Conservation (phyloP, 805 yeast species). For the Metschnikowia reukaufii region DNA sequence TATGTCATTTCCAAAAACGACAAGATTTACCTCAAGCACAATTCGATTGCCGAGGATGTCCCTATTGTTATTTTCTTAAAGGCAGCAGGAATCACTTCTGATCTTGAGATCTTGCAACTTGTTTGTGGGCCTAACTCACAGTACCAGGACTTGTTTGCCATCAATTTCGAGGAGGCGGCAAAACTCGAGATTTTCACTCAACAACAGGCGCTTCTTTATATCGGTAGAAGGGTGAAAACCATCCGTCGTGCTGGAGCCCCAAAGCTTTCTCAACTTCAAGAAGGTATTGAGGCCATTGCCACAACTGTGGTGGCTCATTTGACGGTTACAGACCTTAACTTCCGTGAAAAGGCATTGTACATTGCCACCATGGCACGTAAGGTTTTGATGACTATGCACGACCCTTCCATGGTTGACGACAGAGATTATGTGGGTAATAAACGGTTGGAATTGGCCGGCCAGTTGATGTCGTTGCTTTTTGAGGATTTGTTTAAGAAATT, state of each 20-base stretch:
- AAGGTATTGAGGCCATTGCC: constrained; percentile 95
- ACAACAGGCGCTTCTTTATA: constrained; percentile 87
- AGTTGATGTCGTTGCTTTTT: constrained; percentile 87
- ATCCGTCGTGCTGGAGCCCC: constrained; percentile 85
- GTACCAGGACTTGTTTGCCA: constrained; percentile 89
- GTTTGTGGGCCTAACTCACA: constrained; percentile 88
- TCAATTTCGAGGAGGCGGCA: constrained; percentile 92
- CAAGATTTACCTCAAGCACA: constrained; percentile 87
- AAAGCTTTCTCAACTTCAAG: constrained; percentile 77
- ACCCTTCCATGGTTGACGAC: constrained; percentile 95
- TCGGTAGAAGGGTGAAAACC: constrained; percentile 90
- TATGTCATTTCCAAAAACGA: constrained; percentile 92
- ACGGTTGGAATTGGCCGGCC: constrained; percentile 96
- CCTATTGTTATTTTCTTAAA: constrained; percentile 91
- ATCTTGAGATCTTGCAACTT: constrained; percentile 87
- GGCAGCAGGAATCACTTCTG: constrained; percentile 93
- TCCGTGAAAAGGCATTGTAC: constrained; percentile 91
- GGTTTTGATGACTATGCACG: constrained; percentile 91
- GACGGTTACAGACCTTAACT: constrained; percentile 78
- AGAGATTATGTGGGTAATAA: constrained; percentile 98
- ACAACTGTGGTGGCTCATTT: constrained; percentile 95
- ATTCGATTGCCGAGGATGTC: constrained; percentile 91
- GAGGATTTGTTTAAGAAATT: constrained; percentile 97
- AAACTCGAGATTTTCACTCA: constrained; percentile 84
- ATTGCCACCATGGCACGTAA: constrained; percentile 96